Evolutionary conservation across 1,284 basidiomycete genomes (phyloP).

Genomic region (Melanopsichium pennsylvanicum): DNA sequence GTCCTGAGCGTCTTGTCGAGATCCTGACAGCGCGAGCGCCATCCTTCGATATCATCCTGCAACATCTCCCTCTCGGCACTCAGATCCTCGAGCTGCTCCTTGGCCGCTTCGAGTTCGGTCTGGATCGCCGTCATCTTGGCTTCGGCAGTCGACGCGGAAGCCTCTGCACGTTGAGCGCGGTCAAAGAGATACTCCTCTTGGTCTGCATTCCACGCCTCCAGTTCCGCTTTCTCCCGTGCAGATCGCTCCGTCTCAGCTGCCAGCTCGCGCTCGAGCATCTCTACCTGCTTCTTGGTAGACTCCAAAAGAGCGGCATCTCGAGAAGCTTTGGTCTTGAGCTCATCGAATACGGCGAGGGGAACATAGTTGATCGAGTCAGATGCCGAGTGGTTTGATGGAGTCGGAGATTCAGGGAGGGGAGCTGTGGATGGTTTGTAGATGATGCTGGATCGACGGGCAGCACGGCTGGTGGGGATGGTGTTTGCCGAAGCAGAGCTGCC

Average conservation of each 20-base stretch:
- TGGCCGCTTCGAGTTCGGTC: constrained; percentile 25
- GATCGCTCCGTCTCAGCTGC: constrained; percentile 42
- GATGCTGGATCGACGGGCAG: constrained; percentile 39
- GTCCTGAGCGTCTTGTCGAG: constrained; percentile 54
- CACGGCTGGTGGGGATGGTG: constrained; percentile 20
- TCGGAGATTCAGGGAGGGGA: constrained; percentile 12
- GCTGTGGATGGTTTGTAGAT: constrained; percentile 47
- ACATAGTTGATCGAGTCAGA: constrained; percentile 38
- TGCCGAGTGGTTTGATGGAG: constrained; percentile 15
- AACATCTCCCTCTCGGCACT: constrained; percentile 61
- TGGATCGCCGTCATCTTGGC: constrained; percentile 18
- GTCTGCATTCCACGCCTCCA: constrained; percentile 52
- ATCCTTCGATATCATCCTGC: constrained; percentile 61
- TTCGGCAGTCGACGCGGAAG: constrained; percentile 17
- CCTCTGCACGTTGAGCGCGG: constrained; percentile 45
- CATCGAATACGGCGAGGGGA: constrained; percentile 48
- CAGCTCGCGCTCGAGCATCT: constrained; percentile 45
- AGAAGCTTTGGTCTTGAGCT: constrained; percentile 51
- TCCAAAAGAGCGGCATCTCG: constrained; percentile 49
- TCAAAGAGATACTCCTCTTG: constrained; percentile 45
- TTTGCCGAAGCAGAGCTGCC: constrained; percentile 10
- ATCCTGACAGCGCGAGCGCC: constrained; percentile 59
- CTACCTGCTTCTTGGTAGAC: constrained; percentile 47
- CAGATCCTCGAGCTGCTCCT: constrained; percentile 51
- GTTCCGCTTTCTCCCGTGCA: constrained; percentile 45